These are phyloP conservation scores for Epichloe sylvatica DNA, from an alignment of 2,329 filamentous ascomycete genomes.

Conservation along the genomic window DNA sequence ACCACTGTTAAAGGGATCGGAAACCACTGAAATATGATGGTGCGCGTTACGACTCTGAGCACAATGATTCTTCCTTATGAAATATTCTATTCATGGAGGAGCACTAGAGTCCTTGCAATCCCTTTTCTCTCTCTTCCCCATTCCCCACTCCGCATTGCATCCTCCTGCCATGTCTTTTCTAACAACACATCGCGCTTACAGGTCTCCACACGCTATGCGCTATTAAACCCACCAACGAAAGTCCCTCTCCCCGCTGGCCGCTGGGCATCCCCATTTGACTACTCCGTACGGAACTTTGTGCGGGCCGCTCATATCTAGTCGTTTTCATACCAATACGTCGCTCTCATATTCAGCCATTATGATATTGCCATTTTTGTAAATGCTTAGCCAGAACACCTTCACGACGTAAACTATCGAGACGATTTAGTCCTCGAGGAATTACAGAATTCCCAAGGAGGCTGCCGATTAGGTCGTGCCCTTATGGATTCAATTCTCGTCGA, in stretches of 20 bases:
- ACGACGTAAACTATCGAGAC: neutral
- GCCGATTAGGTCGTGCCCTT: neutral
- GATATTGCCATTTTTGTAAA: neutral
- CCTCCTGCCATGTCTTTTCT: too few species aligned
- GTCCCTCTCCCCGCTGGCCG: neutral
- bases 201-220: too few species aligned
- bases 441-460: neutral
- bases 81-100: too few species aligned
- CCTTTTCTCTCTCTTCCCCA: too few species aligned
- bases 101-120: too few species aligned
- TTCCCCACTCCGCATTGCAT: too few species aligned
- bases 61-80: too few species aligned
- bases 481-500: slow-evolving; percentile 5
- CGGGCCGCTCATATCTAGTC: neutral
- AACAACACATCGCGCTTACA: too few species aligned
- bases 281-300: neutral
- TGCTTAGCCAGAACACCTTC: neutral
- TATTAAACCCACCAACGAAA: neutral
- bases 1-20: too few species aligned
- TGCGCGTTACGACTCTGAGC: too few species aligned
- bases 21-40: too few species aligned
- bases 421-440: neutral
- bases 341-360: neutral
- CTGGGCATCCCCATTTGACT: neutral
- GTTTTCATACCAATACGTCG: neutral